These are phyloP conservation scores for Alternaria ethzedia DNA, from an alignment of 2,329 filamentous ascomycete genomes.

Conservation along the genomic window DNA sequence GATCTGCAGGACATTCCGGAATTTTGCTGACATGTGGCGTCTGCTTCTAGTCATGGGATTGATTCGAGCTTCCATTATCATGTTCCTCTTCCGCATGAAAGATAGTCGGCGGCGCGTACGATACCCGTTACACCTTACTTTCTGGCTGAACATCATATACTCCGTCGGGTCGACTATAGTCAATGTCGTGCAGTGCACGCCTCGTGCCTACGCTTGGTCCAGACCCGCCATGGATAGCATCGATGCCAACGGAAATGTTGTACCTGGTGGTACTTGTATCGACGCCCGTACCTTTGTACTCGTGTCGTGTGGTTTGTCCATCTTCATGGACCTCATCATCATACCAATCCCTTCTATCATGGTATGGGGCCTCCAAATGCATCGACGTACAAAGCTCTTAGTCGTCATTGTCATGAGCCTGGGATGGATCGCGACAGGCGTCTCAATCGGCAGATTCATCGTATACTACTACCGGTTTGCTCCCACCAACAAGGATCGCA, in stretches of 20 bases:
- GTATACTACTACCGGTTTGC: conserved; percentile 50
- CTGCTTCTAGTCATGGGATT: conserved; percentile 34
- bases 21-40: neutral
- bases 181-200: conserved; percentile 46
- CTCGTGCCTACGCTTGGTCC: conserved; percentile 38
- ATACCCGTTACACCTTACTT: conserved; percentile 40
- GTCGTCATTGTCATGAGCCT: conserved; percentile 44
- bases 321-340: conserved; percentile 50
- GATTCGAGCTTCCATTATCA: conserved; percentile 47
- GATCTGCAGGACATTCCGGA: neutral
- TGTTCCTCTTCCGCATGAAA: conserved; percentile 48
- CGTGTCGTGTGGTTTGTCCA: conserved; percentile 41
- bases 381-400: conserved; percentile 42
- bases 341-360: conserved; percentile 52
- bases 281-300: conserved; percentile 44
- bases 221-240: conserved; percentile 39
- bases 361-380: conserved; percentile 54
- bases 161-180: conserved; percentile 42
- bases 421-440: conserved; percentile 45
- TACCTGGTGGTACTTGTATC: conserved; percentile 43
- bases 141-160: conserved; percentile 46
- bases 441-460: conserved; percentile 47
- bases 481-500: conserved; percentile 40
- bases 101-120: conserved; percentile 39
- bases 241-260: conserved; percentile 31